A percentile compares a stretch with the other conserved stretches of the same genome.
Evolutionary conservation across 2,329 filamentous ascomycete genomes (phyloP).

Genomic region (Aspergillus neoniger): DNA sequence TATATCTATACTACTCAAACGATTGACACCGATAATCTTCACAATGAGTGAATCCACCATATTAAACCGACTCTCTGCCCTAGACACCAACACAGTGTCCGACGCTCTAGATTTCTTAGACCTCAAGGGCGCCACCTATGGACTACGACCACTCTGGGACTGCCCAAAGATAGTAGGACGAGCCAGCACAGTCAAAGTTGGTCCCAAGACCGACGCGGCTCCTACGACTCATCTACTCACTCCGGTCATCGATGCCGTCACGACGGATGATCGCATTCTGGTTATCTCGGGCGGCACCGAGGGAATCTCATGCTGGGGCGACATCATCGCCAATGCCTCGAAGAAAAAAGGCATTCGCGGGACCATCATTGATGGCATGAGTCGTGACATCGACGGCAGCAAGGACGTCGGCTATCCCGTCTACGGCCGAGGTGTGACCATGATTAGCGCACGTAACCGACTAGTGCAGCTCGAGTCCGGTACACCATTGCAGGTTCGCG

Average conservation of each 20-base stretch:
- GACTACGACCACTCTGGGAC: slow-evolving; percentile 25
- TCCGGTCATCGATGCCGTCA: slow-evolving; percentile 22
- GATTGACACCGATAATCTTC: not conserved
- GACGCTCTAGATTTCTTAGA: slow-evolving; percentile 27
- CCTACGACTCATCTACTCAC: slow-evolving; percentile 20
- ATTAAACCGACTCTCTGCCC: slow-evolving; percentile 18
- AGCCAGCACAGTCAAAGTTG: slow-evolving; percentile 25
- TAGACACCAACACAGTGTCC: slow-evolving; percentile 29
- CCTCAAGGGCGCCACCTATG: slow-evolving; percentile 25
- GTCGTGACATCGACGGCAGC: slow-evolving; percentile 38
- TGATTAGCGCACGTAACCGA: slow-evolving; percentile 36
- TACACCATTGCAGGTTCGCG: slow-evolving; percentile 25
- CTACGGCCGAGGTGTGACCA: slow-evolving; percentile 35
- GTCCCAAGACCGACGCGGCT: slow-evolving; percentile 12
- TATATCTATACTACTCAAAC: too few species aligned
- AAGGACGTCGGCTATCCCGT: slow-evolving; percentile 37
- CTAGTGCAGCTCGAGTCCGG: slow-evolving; percentile 36
- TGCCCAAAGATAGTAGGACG: slow-evolving; percentile 27
- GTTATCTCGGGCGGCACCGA: slow-evolving; percentile 24
- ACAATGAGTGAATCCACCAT: slow-evolving; percentile 12
- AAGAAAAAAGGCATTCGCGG: slow-evolving; percentile 30
- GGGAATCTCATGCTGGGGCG: slow-evolving; percentile 28
- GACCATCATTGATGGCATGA: slow-evolving; percentile 36
- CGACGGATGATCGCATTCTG: slow-evolving; percentile 23
- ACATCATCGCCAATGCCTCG: slow-evolving; percentile 27